Evolutionary conservation across 2,329 filamentous ascomycete genomes (phyloP), one percentile per base, ranked within the genome.

Genomic region (Aspergillus tubingensis): DNA sequence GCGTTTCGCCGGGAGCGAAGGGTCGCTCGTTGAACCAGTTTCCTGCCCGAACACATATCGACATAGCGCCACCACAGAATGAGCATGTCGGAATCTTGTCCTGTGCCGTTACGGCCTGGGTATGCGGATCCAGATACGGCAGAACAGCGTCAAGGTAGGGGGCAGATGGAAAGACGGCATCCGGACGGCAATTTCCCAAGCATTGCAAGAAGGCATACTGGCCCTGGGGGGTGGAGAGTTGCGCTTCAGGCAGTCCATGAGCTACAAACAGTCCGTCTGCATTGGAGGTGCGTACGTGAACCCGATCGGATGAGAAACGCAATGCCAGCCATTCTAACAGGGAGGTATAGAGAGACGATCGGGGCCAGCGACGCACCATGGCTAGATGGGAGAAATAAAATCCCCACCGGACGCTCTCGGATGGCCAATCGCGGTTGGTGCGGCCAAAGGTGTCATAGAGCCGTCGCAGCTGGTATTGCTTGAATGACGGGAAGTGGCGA

Each of bases 381-480:
- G 64, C 48, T 15, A 69, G 48, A 21, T 68, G 64, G n/a, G 59
- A 52, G 21, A 70, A 64, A 13, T 62, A 68, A 43, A 68, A 70
- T 5, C 67, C 65, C 67, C 64, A 68, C 63, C 67, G 67, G 17
- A 68, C 62, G 3, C 17, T 13, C 11, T 39, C 51, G 4, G 60
- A 60, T 5, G 57, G 52, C 67, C 67, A 70, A 8, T 49, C 59
- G 1, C 51, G 36, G 23, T 65, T 67, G 23, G 44, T 49, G 1
- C 21, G 11, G 5, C 65, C 65, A 19, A 70, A 63, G 6, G 62
- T 61, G 38, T 68, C 67, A 47, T 70, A 67, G 13, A 70, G 41
- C 1, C 57, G 57, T 5, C 51, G 47, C n/a, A 70, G 54, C 1
- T 64, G 78, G 54, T 73, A 70, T 63, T 72, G 68, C 59, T 60